Conservation (phyloP, 1,139 yeast species). For the Magnusiomyces ingens region DNA sequence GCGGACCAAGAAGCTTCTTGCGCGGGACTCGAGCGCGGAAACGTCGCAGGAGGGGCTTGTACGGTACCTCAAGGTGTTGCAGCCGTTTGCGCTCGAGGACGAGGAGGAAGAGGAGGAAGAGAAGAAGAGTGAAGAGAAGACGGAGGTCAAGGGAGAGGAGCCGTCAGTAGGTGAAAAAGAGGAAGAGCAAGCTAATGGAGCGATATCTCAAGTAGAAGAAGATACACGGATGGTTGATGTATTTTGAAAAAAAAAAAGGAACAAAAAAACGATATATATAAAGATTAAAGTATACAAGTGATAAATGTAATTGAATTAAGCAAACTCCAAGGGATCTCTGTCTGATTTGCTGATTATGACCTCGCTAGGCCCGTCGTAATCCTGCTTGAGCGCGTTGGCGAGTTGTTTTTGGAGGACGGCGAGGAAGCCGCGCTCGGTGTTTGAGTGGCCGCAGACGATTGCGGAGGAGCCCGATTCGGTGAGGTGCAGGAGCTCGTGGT, state of each 20-base stretch:
- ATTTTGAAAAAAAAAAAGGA: no score
- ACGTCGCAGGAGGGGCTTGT: not conserved
- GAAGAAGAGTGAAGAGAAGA: slow-evolving; percentile 3
- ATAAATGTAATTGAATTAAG: slow-evolving; percentile 20
- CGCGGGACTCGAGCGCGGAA: not conserved
- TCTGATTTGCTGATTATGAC: slow-evolving; percentile 48
- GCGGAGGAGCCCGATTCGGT: slow-evolving; percentile 70
- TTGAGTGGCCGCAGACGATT: slow-evolving; percentile 78
- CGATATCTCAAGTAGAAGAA: no score
- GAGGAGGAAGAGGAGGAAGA: slow-evolving; percentile 5
- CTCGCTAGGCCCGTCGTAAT: slow-evolving; percentile 32
- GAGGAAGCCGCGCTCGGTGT: slow-evolving; percentile 86
- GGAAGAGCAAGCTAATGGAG: no score
- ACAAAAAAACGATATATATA: no score
- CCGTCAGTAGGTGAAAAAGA: no score
- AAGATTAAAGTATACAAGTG: no score
- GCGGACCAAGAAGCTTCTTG: not conserved
- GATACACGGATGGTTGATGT: no score
- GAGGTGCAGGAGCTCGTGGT: slow-evolving; percentile 74
- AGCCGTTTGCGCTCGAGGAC: slow-evolving; percentile 1
- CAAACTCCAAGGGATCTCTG: slow-evolving; percentile 47
- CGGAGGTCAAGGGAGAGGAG: not conserved
- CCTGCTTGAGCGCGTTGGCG: slow-evolving; percentile 34
- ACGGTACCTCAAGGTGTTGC: not conserved
- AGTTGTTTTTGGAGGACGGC: slow-evolving; percentile 46